Conservation (phyloP, 805 yeast species). For the Cyberlindnera nakhonratchasimensis region DNA sequence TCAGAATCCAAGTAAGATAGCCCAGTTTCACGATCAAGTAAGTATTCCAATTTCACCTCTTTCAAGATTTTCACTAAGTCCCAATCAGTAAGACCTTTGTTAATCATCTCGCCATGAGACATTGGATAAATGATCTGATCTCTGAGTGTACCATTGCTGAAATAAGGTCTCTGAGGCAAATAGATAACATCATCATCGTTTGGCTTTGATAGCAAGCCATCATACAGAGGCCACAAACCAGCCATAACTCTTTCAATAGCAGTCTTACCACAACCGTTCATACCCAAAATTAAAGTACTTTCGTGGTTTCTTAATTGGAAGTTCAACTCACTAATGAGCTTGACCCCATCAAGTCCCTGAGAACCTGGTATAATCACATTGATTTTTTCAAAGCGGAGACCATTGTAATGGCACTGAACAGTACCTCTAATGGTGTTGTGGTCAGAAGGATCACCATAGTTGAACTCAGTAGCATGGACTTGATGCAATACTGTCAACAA, state of each 20-base stretch:
- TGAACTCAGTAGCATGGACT: conserved; percentile 58
- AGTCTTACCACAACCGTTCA: conserved; percentile 89
- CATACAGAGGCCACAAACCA: conserved; percentile 88
- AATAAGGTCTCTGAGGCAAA: conserved; percentile 85
- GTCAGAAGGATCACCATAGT: conserved; percentile 36
- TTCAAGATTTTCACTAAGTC: conserved; percentile 62
- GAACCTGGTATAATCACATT: conserved; percentile 76
- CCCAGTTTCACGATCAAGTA: conserved; percentile 61
- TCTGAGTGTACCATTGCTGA: conserved; percentile 76
- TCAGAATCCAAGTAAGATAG: conserved; percentile 40
- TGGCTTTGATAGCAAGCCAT: conserved; percentile 81
- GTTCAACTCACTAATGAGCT: conserved; percentile 57
- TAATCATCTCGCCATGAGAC: conserved; percentile 73
- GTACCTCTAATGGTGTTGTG: conserved; percentile 71
- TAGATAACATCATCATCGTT: conserved; percentile 64
- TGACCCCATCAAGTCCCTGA: conserved; percentile 57
- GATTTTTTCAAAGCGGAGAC: conserved; percentile 78
- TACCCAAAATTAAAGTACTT: conserved; percentile 75
- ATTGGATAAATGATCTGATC: conserved; percentile 90
- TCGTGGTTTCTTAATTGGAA: conserved; percentile 51
- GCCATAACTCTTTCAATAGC: conserved; percentile 80
- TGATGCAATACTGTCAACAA: conserved; percentile 75
- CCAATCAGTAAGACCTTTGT: conserved; percentile 65
- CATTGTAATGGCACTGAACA: conserved; percentile 69
- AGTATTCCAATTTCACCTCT: conserved; percentile 78